Base-by-base conservation (phyloP, 2,329 filamentous ascomycete species). In the Diplodia seriata region DNA sequence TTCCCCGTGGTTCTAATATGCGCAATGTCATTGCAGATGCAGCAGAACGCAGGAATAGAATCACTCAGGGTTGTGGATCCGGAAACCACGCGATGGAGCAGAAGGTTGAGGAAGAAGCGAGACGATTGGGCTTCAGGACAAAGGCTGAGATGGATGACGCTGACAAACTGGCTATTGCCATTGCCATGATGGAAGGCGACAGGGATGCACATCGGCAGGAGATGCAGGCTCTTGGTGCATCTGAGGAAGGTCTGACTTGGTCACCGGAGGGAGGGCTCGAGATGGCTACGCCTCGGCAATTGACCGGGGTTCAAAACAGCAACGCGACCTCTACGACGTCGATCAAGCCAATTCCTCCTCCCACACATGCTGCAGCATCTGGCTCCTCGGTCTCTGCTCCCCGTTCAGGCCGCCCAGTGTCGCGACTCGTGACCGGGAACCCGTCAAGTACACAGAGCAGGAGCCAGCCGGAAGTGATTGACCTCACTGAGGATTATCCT, bases 91-190 rank as follows among this genome's bases (percentile, higher is more conserved):
- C 88, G 70, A 89, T 89, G 55, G 81, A 84, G n/a, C 86, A 90
- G 74, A 87, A 94, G 23, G 85, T 85, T 3, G 85, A 89, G 18
- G 85, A 89, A 15, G 90, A 90, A 47, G 88, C 87, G 6, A 84
- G 83, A 68, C 90, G 65, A 36, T 72, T 90, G 71, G 92, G 93
- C 0, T 94, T 96, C 81, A 87, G 86, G 69, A 97, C 93, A 0
- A 87, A 91, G 74, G 93, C 92, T 0, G 92, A 96, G 71, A 91
- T 96, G 76, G 93, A 97, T 67, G 90, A 93, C 72, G 94, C 93
- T 3, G 96, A 97, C 73, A 92, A 97, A 67, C 85, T 87, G 29
- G 94, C 94, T 5, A 97, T 97, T 69, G 89, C 93, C 65, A 89
- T 94, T 74, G 93, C 93, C 0, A 83, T 96, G 38, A 93, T 92